Evolutionary conservation across 305 asterid species (phyloP), one percentile per base, ranked within the genome.

Genomic region (Plantago lanceolata): DNA sequence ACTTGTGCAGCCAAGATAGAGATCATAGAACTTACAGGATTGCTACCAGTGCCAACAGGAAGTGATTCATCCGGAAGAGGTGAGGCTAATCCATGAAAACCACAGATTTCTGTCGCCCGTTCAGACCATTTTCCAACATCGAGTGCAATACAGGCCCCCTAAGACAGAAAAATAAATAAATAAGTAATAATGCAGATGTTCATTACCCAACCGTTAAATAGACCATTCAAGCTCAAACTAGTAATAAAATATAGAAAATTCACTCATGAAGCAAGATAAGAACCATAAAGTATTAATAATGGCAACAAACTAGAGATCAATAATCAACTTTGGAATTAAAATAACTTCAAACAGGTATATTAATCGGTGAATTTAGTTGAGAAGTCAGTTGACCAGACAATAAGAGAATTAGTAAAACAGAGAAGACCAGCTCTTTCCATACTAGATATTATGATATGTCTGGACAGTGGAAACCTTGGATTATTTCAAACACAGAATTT

Each of bases 1-100:
- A 53, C 51, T 35, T 56, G 47, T 21, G 18, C 37, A 37, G 48
- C 60, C 45, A n/a, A 55, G 52, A 33, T 29, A 49, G 52, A 40
- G 67, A 56, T 63, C 65, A 17, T 55, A 67, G 57, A 74, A 84
- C 99, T 79, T 85, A 89, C 99, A 65, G 99, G 98, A 76, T 93
- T 93, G 79, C 99, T 93, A 61, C 99, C 99, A 14, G 85, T 89
- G 75, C 99, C 97, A 76, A 89, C 95, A 51, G 99, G 99, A 70
- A 89, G 99, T 82, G 81, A 89, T 81, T 93, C 96, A 72, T 84
- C 90, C 63, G 75, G 81, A 50, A 73, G 71, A 67, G 89, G 99
- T 55, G 64, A 75, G 40, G 96, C 86, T 20, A 87, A 76, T 66
- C 78, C 79, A 73, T 84, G 86, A 76, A 78, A 89, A 66, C 73